Evolutionary conservation across 352 stramenopile genomes (phyloP).

Genomic region (Phytophthora colocasiae): DNA sequence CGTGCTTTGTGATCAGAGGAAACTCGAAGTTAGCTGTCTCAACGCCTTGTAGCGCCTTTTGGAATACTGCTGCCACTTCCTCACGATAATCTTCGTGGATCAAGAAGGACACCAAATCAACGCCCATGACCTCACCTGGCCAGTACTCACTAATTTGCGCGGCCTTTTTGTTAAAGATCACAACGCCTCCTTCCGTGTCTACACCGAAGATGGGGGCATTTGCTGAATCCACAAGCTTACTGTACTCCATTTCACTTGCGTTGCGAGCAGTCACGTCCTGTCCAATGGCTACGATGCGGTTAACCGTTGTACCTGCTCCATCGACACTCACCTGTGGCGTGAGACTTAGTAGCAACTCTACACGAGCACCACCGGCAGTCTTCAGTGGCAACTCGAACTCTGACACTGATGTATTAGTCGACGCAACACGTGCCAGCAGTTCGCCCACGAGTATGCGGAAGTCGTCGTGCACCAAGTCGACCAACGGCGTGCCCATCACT

Average conservation of each 20-base stretch:
- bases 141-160: slow-evolving; percentile 89
- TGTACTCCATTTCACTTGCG: slow-evolving; percentile 73
- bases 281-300: slow-evolving; percentile 70
- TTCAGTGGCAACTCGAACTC: slow-evolving; percentile 67
- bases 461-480: slow-evolving; percentile 58
- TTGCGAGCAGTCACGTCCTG: slow-evolving; percentile 74
- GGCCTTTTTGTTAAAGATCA: slow-evolving; percentile 93
- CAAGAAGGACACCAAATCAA: slow-evolving; percentile 78
- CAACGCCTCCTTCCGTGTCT: slow-evolving; percentile 59
- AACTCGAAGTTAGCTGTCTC: slow-evolving; percentile 87
- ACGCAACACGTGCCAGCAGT: slow-evolving; percentile 50
- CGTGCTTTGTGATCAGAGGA: slow-evolving; percentile 81
- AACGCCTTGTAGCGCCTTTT: slow-evolving; percentile 68
- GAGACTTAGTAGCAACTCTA: slow-evolving; percentile 64
- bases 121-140: slow-evolving; percentile 88
- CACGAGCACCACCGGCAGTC: slow-evolving; percentile 50
- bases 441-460: slow-evolving; percentile 52
- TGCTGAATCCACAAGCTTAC: slow-evolving; percentile 74
- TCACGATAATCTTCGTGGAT: slow-evolving; percentile 78
- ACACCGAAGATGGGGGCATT: slow-evolving; percentile 86
- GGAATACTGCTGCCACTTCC: slow-evolving; percentile 71
- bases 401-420: slow-evolving; percentile 49
- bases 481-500: slow-evolving; percentile 51
- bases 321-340: slow-evolving; percentile 57
- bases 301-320: slow-evolving; percentile 35